Evolutionary conservation across 1,139 yeast species (phyloP).

Genomic region (Petasospora fabianii): DNA sequence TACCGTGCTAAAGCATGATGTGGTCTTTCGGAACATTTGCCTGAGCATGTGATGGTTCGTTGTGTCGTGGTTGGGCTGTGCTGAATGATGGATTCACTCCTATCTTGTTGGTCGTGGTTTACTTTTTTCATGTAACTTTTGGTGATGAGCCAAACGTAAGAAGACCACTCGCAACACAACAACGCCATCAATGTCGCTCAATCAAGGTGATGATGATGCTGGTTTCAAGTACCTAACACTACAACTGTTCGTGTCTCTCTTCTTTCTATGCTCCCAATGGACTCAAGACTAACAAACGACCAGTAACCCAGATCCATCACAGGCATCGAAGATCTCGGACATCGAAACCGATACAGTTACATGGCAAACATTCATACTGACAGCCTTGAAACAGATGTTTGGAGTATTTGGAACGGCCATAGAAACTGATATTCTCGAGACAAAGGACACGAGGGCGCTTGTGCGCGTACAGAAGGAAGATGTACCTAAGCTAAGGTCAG

Average conservation of each 20-base stretch:
- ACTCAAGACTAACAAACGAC: background rate
- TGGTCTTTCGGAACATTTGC: conserved; percentile 16
- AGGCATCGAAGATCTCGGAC: conserved; percentile 1
- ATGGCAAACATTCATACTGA: conserved; percentile 34
- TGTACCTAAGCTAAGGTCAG: conserved; percentile 27
- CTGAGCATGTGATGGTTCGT: conserved; percentile 8
- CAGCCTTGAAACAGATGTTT: conserved; percentile 33
- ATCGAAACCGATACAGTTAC: conserved; percentile 25
- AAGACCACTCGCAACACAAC: no score
- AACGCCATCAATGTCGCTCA: no score
- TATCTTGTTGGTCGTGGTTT: no score
- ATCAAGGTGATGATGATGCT: no score
- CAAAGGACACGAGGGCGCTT: conserved; percentile 25
- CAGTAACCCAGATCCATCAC: conserved; percentile 7
- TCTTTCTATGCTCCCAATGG: background rate
- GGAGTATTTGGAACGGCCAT: conserved; percentile 38
- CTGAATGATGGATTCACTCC: no score
- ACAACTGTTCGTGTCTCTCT: conserved; percentile 13
- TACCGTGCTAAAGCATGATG: conserved; percentile 6
- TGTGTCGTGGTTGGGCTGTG: background rate
- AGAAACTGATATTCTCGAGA: conserved; percentile 29
- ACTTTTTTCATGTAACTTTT: no score
- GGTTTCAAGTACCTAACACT: conserved; percentile 11
- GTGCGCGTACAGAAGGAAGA: conserved; percentile 30
- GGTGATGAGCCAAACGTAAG: no score